Evolutionary conservation across 2,329 filamentous ascomycete genomes (phyloP).

Genomic region (Ophiognomonia clavigignenti-juglandacearum): DNA sequence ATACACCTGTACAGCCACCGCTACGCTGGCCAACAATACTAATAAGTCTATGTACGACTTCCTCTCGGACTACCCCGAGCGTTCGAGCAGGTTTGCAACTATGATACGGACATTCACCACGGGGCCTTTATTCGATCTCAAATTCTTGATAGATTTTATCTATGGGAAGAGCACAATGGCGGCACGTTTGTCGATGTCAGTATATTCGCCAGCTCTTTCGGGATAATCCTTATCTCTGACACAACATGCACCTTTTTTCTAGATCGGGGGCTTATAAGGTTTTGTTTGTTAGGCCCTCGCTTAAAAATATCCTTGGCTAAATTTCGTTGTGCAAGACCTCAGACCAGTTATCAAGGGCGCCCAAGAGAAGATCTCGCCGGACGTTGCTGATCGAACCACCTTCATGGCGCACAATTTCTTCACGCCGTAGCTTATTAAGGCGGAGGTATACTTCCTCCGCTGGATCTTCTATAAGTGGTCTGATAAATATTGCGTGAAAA

Average conservation of each 20-base stretch:
- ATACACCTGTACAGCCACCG: no score
- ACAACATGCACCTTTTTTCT: background rate
- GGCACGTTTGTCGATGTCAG: background rate
- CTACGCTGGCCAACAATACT: background rate
- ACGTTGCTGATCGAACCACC: background rate
- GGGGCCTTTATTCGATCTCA: background rate
- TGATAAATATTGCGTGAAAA: conserved; percentile 17
- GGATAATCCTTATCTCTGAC: no score
- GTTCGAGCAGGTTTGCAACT: background rate
- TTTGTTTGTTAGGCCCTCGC: background rate
- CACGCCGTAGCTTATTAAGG: conserved; percentile 3
- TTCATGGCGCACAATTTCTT: conserved; percentile 8
- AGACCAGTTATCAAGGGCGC: background rate
- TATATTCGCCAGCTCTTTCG: background rate
- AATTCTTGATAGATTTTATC: background rate
- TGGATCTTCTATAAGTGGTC: conserved; percentile 19
- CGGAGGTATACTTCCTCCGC: conserved; percentile 20
- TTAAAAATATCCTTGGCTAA: background rate
- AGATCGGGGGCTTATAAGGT: background rate
- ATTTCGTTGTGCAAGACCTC: conserved; percentile 8
- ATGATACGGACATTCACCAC: background rate
- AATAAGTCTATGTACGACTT: background rate
- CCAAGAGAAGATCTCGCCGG: background rate
- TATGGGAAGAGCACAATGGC: background rate
- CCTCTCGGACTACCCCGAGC: background rate